Conservation (phyloP, 1,284 basidiomycete species). For the Tilletia walkeri region DNA sequence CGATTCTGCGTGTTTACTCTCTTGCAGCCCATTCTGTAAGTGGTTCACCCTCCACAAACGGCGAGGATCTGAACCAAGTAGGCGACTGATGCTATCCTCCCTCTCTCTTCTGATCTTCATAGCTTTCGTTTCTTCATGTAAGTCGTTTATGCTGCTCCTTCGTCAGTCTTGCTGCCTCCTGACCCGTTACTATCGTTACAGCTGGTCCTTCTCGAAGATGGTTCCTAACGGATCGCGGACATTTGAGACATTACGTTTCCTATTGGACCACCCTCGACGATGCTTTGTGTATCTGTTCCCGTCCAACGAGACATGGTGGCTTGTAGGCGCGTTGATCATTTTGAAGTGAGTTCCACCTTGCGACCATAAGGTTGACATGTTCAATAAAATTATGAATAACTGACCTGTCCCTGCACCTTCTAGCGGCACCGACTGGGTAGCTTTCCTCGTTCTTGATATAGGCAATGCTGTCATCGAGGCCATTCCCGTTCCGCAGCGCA, state of each 20-base stretch:
- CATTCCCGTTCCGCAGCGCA: slow-evolving; percentile 66
- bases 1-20: too few species aligned
- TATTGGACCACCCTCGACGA: slow-evolving; percentile 92
- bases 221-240: slow-evolving; percentile 65
- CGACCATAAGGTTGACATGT: too few species aligned
- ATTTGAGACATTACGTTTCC: slow-evolving; percentile 80
- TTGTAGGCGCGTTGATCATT: slow-evolving; percentile 67
- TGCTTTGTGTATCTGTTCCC: slow-evolving; percentile 94
- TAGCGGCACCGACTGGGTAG: slow-evolving; percentile 79
- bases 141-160: background rate
- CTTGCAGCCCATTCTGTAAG: slow-evolving; percentile 7
- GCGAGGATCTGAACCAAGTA: too few species aligned
- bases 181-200: background rate
- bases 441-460: slow-evolving; percentile 83
- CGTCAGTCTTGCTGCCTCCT: too few species aligned
- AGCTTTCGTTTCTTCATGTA: slow-evolving; percentile 53
- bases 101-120: background rate
- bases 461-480: slow-evolving; percentile 70
- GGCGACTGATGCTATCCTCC: too few species aligned
- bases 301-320: slow-evolving; percentile 84
- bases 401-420: too few species aligned
- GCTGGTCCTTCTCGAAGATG: slow-evolving; percentile 69
- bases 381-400: too few species aligned
- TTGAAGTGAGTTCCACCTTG: slow-evolving; percentile 65
- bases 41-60: background rate